These are phyloP conservation scores for Leucocoprinus leucothites DNA, from an alignment of 768 basidiomycete species.

Conservation along the genomic window DNA sequence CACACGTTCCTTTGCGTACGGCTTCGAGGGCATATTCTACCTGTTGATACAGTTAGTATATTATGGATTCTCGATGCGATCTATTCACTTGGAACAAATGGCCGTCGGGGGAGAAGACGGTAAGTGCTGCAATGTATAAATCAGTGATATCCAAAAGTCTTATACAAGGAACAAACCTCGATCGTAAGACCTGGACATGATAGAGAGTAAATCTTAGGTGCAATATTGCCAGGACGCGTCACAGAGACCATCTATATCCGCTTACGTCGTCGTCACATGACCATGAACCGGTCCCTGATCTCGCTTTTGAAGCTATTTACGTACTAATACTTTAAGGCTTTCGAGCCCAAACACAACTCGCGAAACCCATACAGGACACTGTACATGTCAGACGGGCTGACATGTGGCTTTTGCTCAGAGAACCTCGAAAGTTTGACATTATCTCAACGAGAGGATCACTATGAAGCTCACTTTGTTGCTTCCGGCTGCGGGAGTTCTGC, in stretches of 20 bases:
- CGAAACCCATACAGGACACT: neutral
- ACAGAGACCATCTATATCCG: slow-evolving; percentile 21
- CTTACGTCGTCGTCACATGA: slow-evolving; percentile 24
- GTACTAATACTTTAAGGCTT: neutral
- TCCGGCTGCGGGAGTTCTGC: neutral
- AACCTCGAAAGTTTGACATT: slow-evolving; percentile 37
- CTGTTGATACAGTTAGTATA: slow-evolving; percentile 36
- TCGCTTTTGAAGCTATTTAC: neutral
- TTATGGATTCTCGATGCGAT: slow-evolving; percentile 11
- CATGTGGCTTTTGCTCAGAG: slow-evolving; percentile 51
- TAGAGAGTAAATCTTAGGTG: slow-evolving; percentile 14
- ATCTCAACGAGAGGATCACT: slow-evolving; percentile 49
- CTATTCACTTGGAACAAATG: slow-evolving; percentile 89
- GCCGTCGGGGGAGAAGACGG: slow-evolving; percentile 98
- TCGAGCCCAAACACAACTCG: neutral
- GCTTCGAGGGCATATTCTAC: slow-evolving; percentile 99
- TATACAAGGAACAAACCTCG: slow-evolving; percentile 57
- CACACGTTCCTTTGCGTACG: slow-evolving; percentile 95
- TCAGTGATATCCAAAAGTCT: neutral
- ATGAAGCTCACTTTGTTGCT: slow-evolving; percentile 42
- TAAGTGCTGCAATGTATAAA: slow-evolving; percentile 63
- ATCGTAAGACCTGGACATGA: slow-evolving; percentile 95
- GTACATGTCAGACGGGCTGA: slow-evolving; percentile 10
- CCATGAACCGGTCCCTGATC: neutral
- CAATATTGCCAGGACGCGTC: slow-evolving; percentile 39